Percentiles rank a stretch among this genome's conserved stretches.
These are phyloP conservation scores for Silybum marianum DNA, from an alignment of 129 eudicot species.

Conservation along the genomic window DNA sequence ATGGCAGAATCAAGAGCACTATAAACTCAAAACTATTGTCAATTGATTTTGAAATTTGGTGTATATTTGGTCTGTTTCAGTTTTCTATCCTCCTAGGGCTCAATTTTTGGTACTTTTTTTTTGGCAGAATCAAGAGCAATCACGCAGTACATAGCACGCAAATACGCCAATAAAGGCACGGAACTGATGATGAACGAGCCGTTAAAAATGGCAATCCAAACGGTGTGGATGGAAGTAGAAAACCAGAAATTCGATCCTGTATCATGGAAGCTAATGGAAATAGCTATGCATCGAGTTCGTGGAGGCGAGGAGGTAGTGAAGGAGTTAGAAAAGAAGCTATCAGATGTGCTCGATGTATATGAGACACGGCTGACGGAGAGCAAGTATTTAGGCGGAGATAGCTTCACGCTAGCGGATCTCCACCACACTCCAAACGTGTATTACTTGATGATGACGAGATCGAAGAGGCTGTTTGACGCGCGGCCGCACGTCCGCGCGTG, in stretches of 20 bases:
- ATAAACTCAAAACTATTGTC: not conserved
- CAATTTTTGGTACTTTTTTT: not conserved
- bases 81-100: not conserved
- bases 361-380: constrained; percentile 42
- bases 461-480: constrained; percentile 34
- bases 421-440: constrained; percentile 36
- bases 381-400: constrained; percentile 57
- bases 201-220: constrained; percentile 35
- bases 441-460: constrained; percentile 47
- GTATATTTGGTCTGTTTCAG: not conserved
- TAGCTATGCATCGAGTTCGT: constrained; percentile 23
- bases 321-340: constrained; percentile 34
- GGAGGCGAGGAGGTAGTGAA: constrained; percentile 20
- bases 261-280: constrained; percentile 28
- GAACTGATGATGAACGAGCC: constrained; percentile 40
- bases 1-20: constrained; percentile 53
- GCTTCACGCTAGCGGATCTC: constrained; percentile 52
- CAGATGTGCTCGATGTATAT: constrained; percentile 53
- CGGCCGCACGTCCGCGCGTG: constrained; percentile 63
- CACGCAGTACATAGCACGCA: constrained; percentile 44
- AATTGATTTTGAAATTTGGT: not conserved
- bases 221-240: constrained; percentile 41
- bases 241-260: constrained; percentile 32
- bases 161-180: constrained; percentile 46
- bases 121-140: constrained; percentile 56